A percentile compares a stretch with the other conserved stretches of the same genome.
phyloP scores from a whole-genome alignment of 73 alveolate species.

The Tetrahymena malaccensis region DNA sequence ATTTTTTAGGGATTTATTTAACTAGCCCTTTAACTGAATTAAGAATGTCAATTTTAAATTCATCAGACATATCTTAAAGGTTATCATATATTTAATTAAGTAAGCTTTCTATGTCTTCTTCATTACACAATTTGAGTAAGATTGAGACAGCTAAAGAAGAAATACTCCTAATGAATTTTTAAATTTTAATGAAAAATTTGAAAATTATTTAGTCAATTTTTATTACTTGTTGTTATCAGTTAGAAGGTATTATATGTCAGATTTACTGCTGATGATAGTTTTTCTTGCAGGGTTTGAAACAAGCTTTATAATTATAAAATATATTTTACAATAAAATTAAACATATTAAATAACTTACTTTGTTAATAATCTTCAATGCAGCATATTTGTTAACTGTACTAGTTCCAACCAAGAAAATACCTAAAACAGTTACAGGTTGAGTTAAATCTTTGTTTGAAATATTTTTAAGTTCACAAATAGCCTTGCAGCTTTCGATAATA shows the following conservation, averaged over 20 bases:
- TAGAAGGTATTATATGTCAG: constrained; percentile 5
- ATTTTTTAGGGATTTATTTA: constrained; percentile 9
- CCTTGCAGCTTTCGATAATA: constrained; percentile 29
- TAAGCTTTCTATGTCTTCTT: constrained; percentile 8
- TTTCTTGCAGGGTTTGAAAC: constrained; percentile 25
- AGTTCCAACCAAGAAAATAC: constrained; percentile 8
- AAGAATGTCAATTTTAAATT: constrained; percentile 30
- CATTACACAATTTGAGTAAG: constrained; percentile 25
- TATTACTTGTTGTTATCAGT: constrained; percentile 19
- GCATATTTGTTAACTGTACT: constrained; percentile 25
- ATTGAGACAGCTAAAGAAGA: constrained; percentile 38
- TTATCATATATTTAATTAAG: constrained; percentile 14
- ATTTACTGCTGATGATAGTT: neutral
- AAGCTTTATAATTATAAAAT: too few species aligned
- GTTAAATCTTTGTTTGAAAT: constrained; percentile 23
- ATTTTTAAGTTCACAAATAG: constrained; percentile 24
- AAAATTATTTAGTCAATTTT: neutral
- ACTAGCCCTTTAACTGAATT: constrained; percentile 30
- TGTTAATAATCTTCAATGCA: constrained; percentile 25
- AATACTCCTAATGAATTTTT: neutral
- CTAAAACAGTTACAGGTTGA: constrained; percentile 9
- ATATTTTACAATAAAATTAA: too few species aligned
- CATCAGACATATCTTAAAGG: constrained; percentile 34
- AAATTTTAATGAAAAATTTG: neutral
- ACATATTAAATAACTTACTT: neutral